A percentile compares a stretch with the other conserved stretches of the same genome.
Conservation (phyloP, 352 stramenopile genomes). For the Phytophthora boehmeriae region DNA sequence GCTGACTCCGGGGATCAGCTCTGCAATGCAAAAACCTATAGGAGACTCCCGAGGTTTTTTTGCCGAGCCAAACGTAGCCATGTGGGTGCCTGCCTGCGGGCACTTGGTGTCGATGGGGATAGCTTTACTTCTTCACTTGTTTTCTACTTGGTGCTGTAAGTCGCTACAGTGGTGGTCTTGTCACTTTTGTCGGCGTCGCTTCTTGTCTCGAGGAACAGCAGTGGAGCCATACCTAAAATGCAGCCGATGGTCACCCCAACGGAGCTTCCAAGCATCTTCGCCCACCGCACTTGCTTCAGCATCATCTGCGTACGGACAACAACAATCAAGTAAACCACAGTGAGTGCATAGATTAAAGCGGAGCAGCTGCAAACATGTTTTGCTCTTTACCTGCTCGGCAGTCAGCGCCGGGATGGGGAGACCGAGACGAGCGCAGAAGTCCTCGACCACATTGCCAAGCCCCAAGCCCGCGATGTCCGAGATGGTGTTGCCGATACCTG, state of each 20-base stretch:
- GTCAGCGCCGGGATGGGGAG: constrained; percentile 66
- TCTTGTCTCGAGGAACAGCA: constrained; percentile 81
- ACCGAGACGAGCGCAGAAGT: constrained; percentile 68
- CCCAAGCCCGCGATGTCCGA: constrained; percentile 69
- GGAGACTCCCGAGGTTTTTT: too few species aligned
- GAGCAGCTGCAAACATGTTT: background rate
- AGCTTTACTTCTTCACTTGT: background rate
- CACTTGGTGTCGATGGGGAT: background rate
- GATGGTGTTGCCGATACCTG: constrained; percentile 88
- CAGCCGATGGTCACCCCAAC: constrained; percentile 79
- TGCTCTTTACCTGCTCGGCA: constrained; percentile 51
- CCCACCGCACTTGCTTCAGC: constrained; percentile 64
- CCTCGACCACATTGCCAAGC: constrained; percentile 84
- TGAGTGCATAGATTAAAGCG: constrained; percentile 1
- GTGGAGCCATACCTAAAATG: constrained; percentile 72
- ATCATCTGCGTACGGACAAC: constrained; percentile 43
- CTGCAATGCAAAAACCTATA: too few species aligned
- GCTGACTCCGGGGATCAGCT: too few species aligned
- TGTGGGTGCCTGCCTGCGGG: constrained; percentile 3
- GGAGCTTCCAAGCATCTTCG: constrained; percentile 70
- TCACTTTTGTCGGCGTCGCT: constrained; percentile 29
- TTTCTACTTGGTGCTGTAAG: constrained; percentile 3
- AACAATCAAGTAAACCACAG: constrained; percentile 4
- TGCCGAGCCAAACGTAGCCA: background rate
- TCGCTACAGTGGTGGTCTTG: background rate